Conservation (phyloP, 2,329 filamentous ascomycete genomes). For the Trichoderma sp. region DNA sequence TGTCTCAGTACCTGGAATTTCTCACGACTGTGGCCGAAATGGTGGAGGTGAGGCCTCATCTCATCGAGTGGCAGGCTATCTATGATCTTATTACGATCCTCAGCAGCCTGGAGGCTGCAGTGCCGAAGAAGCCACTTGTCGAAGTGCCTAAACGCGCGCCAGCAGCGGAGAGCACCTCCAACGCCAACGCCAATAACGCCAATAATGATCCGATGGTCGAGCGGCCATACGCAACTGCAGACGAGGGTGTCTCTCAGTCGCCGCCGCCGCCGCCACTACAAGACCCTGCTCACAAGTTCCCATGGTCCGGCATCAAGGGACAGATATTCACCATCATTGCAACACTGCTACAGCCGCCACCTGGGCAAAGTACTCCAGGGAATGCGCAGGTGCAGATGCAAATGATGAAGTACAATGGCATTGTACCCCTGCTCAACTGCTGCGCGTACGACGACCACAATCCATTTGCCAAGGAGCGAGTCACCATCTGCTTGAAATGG, state of each 20-base stretch:
- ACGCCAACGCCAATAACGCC: constrained; percentile 24
- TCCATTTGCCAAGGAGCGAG: constrained; percentile 88
- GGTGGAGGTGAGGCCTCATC: constrained; percentile 73
- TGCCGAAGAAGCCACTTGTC: constrained; percentile 74
- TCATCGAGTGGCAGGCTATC: constrained; percentile 88
- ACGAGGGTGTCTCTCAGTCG: constrained; percentile 35
- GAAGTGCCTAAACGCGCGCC: constrained; percentile 35
- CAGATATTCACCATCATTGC: constrained; percentile 88
- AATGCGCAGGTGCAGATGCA: constrained; percentile 80
- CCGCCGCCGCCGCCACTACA: constrained; percentile 49
- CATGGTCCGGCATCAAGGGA: constrained; percentile 78
- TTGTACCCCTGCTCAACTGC: constrained; percentile 83
- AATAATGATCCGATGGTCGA: constrained; percentile 50
- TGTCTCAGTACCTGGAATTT: constrained; percentile 92
- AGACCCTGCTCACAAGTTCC: constrained; percentile 60
- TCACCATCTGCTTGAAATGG: constrained; percentile 84
- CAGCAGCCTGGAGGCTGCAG: constrained; percentile 81
- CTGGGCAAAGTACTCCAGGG: constrained; percentile 56
- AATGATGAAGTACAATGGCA: constrained; percentile 78
- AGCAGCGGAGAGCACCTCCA: constrained; percentile 23
- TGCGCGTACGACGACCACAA: constrained; percentile 91
- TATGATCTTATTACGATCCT: constrained; percentile 86
- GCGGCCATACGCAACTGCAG: constrained; percentile 53
- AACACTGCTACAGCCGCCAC: constrained; percentile 80
- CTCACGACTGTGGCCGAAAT: constrained; percentile 86